phyloP scores from a whole-genome alignment of 2,329 filamentous ascomycete genomes.

The Fusarium sp. region DNA sequence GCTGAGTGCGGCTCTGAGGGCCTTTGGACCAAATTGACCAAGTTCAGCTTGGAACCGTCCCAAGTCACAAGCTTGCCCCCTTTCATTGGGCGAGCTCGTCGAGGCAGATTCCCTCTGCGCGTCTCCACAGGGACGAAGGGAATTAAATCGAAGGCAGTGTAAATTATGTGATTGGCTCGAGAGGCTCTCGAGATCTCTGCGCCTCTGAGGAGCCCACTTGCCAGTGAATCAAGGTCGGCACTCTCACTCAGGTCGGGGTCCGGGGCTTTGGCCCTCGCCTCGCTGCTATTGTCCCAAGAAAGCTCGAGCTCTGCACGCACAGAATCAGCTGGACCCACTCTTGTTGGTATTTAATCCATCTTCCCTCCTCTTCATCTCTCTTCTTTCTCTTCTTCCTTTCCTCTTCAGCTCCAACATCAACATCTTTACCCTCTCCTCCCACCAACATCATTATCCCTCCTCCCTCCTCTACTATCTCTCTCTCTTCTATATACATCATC shows the following conservation, averaged over 20 bases:
- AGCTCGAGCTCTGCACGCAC: neutral
- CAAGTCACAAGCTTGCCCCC: neutral
- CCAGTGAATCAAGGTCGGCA: neutral
- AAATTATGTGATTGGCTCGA: neutral
- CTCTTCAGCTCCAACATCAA: neutral
- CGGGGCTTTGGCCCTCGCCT: neutral
- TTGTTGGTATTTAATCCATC: neutral
- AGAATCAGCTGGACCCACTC: neutral
- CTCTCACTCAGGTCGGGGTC: neutral
- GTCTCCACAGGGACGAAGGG: neutral
- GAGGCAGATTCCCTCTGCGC: neutral
- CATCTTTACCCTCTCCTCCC: neutral
- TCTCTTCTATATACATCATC: neutral
- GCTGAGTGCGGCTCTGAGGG: fast-evolving
- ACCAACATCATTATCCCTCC: neutral
- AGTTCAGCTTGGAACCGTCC: neutral
- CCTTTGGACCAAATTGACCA: fast-evolving
- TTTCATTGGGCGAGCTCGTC: neutral
- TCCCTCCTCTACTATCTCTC: neutral
- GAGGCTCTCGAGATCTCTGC: neutral
- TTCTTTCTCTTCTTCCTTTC: neutral
- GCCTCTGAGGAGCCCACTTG: neutral
- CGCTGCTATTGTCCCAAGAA: neutral
- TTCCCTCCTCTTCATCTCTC: neutral
- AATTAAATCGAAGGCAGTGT: neutral